Evolutionary conservation across 2,329 filamentous ascomycete species (phyloP).

Genomic region (Arachnomyces sp.): DNA sequence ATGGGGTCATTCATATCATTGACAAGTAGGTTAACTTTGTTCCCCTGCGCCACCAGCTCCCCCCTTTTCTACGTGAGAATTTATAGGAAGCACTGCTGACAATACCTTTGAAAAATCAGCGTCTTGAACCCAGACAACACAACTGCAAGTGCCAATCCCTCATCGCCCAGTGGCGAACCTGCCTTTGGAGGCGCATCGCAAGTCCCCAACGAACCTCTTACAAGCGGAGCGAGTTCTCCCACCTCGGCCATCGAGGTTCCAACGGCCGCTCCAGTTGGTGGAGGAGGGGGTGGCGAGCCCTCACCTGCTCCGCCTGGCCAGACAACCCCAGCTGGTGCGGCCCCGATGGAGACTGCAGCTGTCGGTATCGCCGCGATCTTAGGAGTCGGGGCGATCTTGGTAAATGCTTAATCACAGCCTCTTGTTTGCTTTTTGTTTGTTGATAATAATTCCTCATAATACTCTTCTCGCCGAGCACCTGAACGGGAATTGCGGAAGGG

Average conservation of each 20-base stretch:
- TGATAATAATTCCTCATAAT: too few species aligned
- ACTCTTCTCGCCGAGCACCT: too few species aligned
- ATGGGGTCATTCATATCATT: conserved; percentile 51
- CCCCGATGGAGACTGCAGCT: conserved; percentile 27
- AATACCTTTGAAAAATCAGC: conserved; percentile 19
- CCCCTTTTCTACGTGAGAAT: background rate
- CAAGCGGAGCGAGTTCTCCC: conserved; percentile 43
- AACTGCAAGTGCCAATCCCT: conserved; percentile 34
- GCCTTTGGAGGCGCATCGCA: conserved; percentile 49
- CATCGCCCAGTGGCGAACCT: conserved; percentile 39
- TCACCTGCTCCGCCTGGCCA: conserved; percentile 27
- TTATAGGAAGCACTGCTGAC: too few species aligned
- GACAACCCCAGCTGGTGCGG: conserved; percentile 18
- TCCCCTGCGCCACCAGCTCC: background rate
- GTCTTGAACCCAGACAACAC: conserved; percentile 52
- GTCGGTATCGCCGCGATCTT: conserved; percentile 42
- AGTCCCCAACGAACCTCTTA: conserved; percentile 46
- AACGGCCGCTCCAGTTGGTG: conserved; percentile 22
- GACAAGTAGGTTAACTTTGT: conserved; percentile 40
- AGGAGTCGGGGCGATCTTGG: conserved; percentile 32
- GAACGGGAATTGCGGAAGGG: too few species aligned
- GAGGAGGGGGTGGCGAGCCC: conserved; percentile 19
- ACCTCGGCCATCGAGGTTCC: conserved; percentile 26
- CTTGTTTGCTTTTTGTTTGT: too few species aligned
- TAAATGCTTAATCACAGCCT: conserved; percentile 6